Conservation (phyloP, 371 early-diverging fungal species). For the Zychaea mexicana region DNA sequence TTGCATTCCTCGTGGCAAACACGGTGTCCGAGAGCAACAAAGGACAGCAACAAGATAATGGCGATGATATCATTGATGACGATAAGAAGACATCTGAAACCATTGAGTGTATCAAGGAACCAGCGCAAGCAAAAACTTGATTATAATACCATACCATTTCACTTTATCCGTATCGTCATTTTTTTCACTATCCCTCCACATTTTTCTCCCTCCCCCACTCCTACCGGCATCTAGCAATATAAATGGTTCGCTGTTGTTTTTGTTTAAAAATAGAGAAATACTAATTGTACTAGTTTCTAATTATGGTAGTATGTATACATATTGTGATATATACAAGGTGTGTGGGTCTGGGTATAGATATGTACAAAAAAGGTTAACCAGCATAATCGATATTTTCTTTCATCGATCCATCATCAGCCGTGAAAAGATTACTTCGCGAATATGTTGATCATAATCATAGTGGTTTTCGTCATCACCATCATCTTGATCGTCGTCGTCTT, state of each 20-base stretch:
- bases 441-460: constrained; percentile 32
- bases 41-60: neutral
- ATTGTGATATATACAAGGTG: neutral
- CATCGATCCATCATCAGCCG: constrained; percentile 26
- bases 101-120: too few species aligned
- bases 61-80: neutral
- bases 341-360: neutral
- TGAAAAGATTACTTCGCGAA: constrained; percentile 33
- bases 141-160: too few species aligned
- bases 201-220: too few species aligned
- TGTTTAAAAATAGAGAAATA: neutral
- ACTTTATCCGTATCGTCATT: too few species aligned
- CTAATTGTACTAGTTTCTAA: neutral
- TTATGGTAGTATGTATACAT: neutral
- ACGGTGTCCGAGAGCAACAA: constrained; percentile 28
- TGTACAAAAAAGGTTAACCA: too few species aligned
- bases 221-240: too few species aligned
- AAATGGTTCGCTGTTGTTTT: neutral
- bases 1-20: constrained; percentile 27
- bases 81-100: neutral
- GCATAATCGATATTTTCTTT: neutral
- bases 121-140: too few species aligned
- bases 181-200: too few species aligned
- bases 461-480: constrained; percentile 13
- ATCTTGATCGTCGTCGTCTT: constrained; percentile 9